These are phyloP conservation scores for Danielia oregonensis DNA, from an alignment of 805 yeast genomes.

Conservation along the genomic window DNA sequence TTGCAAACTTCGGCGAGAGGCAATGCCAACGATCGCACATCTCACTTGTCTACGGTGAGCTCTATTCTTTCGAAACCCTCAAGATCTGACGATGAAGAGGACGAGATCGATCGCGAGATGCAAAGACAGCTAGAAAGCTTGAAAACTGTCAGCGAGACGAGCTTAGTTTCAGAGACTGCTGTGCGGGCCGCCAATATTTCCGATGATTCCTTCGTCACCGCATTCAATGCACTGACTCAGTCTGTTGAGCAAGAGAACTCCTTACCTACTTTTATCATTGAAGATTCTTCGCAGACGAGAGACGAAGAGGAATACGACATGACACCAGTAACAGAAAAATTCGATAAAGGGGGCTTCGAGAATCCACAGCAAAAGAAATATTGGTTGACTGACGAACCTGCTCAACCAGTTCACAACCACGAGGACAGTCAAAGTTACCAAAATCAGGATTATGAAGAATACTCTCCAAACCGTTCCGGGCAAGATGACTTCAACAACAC, in stretches of 20 bases:
- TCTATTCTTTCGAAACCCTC: conserved; percentile 38
- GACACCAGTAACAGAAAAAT: no score
- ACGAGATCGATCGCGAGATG: conserved; percentile 34
- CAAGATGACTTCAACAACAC: no score
- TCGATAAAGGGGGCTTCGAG: no score
- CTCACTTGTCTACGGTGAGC: conserved; percentile 40
- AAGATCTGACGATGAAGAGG: conserved; percentile 25
- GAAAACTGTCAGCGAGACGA: conserved; percentile 19
- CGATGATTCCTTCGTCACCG: conserved; percentile 9
- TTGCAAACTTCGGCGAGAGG: conserved; percentile 13
- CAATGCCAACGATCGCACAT: conserved; percentile 17
- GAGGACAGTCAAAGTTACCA: no score
- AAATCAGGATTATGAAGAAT: no score
- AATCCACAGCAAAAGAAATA: no score
- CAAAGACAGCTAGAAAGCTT: conserved; percentile 35
- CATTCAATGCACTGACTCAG: conserved; percentile 3
- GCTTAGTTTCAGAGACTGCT: background rate
- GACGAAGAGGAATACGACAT: no score
- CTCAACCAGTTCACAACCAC: no score
- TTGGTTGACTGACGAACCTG: no score
- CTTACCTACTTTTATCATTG: background rate
- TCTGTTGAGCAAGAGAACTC: no score
- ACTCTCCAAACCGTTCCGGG: no score
- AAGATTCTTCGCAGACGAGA: background rate
- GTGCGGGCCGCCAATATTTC: background rate